Evolutionary conservation across 2,329 filamentous ascomycete species (phyloP).

Genomic region (Diaporthe ilicicola): DNA sequence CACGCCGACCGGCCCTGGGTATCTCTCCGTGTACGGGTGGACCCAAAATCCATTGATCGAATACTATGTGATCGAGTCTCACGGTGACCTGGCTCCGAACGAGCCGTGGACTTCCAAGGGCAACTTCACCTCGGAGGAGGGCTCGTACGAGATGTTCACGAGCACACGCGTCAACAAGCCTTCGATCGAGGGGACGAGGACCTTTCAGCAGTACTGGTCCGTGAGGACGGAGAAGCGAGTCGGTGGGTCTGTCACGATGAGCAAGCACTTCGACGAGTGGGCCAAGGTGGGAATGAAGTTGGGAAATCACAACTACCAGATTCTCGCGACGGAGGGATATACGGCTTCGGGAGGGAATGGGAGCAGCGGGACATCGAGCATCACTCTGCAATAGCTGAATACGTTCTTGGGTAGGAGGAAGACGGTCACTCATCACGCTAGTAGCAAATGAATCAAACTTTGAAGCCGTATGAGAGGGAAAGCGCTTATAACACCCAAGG

Average conservation of each 20-base stretch:
- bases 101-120: conserved; percentile 57
- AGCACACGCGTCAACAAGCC: conserved; percentile 59
- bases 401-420: no score
- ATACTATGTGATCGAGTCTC: conserved; percentile 66
- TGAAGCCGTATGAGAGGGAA: no score
- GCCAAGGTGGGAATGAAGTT: conserved; percentile 55
- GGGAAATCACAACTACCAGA: conserved; percentile 61
- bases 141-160: conserved; percentile 60
- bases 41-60: conserved; percentile 62
- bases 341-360: conserved; percentile 47
- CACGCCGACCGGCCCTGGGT: conserved; percentile 49
- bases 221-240: conserved; percentile 57
- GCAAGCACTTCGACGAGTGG: conserved; percentile 65
- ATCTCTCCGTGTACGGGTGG: conserved; percentile 68
- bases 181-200: conserved; percentile 61
- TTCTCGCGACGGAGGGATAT: conserved; percentile 51
- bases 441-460: no score
- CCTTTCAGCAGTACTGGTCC: conserved; percentile 63
- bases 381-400: conserved; percentile 31
- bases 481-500: no score
- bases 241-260: conserved; percentile 60
- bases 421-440: background rate
- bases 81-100: conserved; percentile 57
- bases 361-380: conserved; percentile 40
- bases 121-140: conserved; percentile 59